These are phyloP conservation scores for Martiniozyma abietophila DNA, from an alignment of 805 yeast genomes.

Conservation along the genomic window DNA sequence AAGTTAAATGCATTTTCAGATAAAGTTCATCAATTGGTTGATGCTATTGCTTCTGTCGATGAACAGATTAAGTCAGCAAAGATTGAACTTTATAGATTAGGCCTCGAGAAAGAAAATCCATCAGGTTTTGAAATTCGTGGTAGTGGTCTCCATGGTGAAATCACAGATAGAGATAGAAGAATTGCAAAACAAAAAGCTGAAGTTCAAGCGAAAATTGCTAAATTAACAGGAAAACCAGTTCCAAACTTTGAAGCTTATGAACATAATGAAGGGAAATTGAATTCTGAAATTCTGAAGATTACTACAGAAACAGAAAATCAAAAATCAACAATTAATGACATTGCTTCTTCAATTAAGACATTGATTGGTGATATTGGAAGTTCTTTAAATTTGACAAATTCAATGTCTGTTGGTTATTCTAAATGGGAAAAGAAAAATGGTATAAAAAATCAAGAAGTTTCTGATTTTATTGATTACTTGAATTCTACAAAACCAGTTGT, in stretches of 20 bases:
- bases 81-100: slow-evolving; percentile 50
- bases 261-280: slow-evolving; percentile 44
- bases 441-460: slow-evolving; percentile 54
- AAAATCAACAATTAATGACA: slow-evolving; percentile 55
- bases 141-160: slow-evolving; percentile 78
- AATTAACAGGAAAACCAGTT: slow-evolving; percentile 69
- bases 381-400: slow-evolving; percentile 22
- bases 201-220: slow-evolving; percentile 83
- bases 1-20: slow-evolving; percentile 59
- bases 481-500: slow-evolving; percentile 25
- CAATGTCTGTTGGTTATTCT: slow-evolving; percentile 41
- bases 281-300: slow-evolving; percentile 42
- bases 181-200: slow-evolving; percentile 74
- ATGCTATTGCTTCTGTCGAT: slow-evolving; percentile 54
- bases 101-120: slow-evolving; percentile 56
- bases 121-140: slow-evolving; percentile 58
- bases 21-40: slow-evolving; percentile 61
- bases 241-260: slow-evolving; percentile 38
- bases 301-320: slow-evolving; percentile 46
- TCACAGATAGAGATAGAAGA: slow-evolving; percentile 75
- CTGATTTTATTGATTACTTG: slow-evolving; percentile 50
- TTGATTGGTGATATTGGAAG: slow-evolving; percentile 34
- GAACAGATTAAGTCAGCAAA: slow-evolving; percentile 59
- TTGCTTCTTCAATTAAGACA: slow-evolving; percentile 60
- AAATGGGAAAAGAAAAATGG: slow-evolving; percentile 83